A percentile compares a stretch with the other conserved stretches of the same genome.
Evolutionary conservation across 768 basidiomycete genomes (phyloP).

Genomic region (Tulasnella sp.): DNA sequence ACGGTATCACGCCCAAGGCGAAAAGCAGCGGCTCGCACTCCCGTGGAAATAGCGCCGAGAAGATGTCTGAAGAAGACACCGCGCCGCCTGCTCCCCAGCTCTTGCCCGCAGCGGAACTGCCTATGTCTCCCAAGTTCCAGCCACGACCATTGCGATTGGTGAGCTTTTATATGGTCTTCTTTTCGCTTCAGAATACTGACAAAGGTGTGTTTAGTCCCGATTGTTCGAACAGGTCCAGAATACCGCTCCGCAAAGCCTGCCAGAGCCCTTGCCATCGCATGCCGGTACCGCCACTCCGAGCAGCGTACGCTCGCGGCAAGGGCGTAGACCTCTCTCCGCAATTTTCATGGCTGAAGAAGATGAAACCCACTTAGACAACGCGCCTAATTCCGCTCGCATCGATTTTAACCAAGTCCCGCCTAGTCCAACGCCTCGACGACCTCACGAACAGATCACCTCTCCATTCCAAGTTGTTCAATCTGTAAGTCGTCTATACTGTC

Average conservation of each 20-base stretch:
- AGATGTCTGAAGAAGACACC: not conserved
- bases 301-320: not conserved
- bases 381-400: not conserved
- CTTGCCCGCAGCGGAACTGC: not conserved
- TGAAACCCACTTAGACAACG: not conserved
- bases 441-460: not conserved
- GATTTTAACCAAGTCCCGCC: not conserved
- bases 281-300: not conserved
- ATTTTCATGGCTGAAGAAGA: not conserved
- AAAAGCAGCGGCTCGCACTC: not conserved
- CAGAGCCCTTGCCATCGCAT: not conserved
- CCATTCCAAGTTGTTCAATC: not conserved
- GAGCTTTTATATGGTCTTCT: not conserved
- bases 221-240: slow-evolving; percentile 19
- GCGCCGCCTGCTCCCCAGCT: slow-evolving; percentile 7
- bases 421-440: slow-evolving; percentile 17
- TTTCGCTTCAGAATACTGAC: not conserved
- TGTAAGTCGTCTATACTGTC: not conserved
- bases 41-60: not conserved
- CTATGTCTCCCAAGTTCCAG: slow-evolving; percentile 11
- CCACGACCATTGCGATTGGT: slow-evolving; percentile 30
- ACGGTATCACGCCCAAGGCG: slow-evolving; percentile 21
- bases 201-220: slow-evolving; percentile 12
- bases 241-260: not conserved
- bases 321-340: slow-evolving; percentile 8